Evolutionary conservation across 2,329 filamentous ascomycete species (phyloP), one percentile per base, ranked within the genome.

Genomic region (Alternaria rosae): DNA sequence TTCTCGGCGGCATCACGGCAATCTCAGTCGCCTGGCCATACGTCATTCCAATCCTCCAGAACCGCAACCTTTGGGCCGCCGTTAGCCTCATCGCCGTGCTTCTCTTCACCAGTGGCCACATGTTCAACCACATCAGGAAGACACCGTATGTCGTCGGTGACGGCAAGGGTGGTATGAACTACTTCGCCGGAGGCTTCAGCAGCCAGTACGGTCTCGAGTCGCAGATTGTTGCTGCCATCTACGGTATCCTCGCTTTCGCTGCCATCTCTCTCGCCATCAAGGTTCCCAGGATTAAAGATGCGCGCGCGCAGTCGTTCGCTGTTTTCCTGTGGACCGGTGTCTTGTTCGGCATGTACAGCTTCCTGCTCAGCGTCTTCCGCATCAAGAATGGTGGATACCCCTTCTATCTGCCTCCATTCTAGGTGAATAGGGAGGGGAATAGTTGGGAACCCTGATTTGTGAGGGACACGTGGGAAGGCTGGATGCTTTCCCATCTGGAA

Each of bases 51-150:
- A 75, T 97, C 62, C 79, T 97, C 35, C 92, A 93, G 79, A 97
- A 91, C 84, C 91, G 94, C 70, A 98, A 97, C 74, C 82, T 98
- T 17, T 99, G 95, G 95, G 94, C 94, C 23, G 92, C 92, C 21
- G 81, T 96, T 73, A 97, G 92, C 80, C 84, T 99, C 70, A 93
- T 98, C 73, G 85, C 89, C 13, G 94, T 99, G 66, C 87, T 99
- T 43, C 85, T 97, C 60, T 99, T 98, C 82, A 97, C 91, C 48
- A 95, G 92, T 72, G 96, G 95, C 41, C 94, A 98, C 82, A 99
- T 99, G 96, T 99, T 96, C 86, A 99, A 98, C 81, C 94, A 97
- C 77, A 99, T 99, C 76, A 89, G 96, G 71, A 94, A 95, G 79
- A 92, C 96, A 3, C 95, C 95, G 3, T 99, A 99, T 73, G 93